phyloP scores from a whole-genome alignment of 768 basidiomycete species.

The Macrolepiota fuliginosa region DNA sequence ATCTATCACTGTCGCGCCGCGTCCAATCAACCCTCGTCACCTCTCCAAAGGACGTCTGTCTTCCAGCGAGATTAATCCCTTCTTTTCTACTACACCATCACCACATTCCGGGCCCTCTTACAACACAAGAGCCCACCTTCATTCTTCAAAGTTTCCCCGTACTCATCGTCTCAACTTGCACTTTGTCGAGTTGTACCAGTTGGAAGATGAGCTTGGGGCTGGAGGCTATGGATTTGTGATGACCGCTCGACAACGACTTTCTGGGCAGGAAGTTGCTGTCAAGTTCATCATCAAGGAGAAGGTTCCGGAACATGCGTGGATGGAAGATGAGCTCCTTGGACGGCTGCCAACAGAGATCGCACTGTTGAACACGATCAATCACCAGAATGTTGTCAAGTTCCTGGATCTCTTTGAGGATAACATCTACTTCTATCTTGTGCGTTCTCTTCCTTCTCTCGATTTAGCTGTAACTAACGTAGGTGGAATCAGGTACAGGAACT shows the following conservation, averaged over 20 bases:
- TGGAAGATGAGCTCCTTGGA: slow-evolving; percentile 57
- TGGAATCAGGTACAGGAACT: slow-evolving; percentile 77
- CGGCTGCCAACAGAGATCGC: slow-evolving; percentile 80
- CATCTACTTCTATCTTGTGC: slow-evolving; percentile 84
- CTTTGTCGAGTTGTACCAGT: slow-evolving; percentile 59
- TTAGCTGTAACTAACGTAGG: slow-evolving; percentile 1
- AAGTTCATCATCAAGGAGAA: slow-evolving; percentile 92
- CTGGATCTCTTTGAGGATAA: slow-evolving; percentile 83
- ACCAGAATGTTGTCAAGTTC: slow-evolving; percentile 81
- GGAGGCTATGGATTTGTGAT: slow-evolving; percentile 97
- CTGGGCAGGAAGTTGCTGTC: slow-evolving; percentile 77
- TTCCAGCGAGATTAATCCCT: slow-evolving; percentile 3
- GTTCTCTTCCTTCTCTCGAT: background rate
- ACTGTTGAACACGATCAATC: slow-evolving; percentile 69
- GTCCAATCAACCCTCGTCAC: slow-evolving; percentile 5
- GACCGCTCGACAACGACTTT: slow-evolving; percentile 65
- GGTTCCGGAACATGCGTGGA: slow-evolving; percentile 57
- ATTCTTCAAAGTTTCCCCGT: slow-evolving; percentile 50
- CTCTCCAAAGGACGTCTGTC: slow-evolving; percentile 1
- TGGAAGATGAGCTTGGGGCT: slow-evolving; percentile 79
- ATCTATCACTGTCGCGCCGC: background rate
- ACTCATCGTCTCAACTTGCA: slow-evolving; percentile 57
- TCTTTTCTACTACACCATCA: background rate
- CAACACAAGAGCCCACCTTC: slow-evolving; percentile 30
- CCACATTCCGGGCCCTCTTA: slow-evolving; percentile 16